phyloP scores from a whole-genome alignment of 371 early-diverging fungal genomes.

The Lichtheimia hyalospora region DNA sequence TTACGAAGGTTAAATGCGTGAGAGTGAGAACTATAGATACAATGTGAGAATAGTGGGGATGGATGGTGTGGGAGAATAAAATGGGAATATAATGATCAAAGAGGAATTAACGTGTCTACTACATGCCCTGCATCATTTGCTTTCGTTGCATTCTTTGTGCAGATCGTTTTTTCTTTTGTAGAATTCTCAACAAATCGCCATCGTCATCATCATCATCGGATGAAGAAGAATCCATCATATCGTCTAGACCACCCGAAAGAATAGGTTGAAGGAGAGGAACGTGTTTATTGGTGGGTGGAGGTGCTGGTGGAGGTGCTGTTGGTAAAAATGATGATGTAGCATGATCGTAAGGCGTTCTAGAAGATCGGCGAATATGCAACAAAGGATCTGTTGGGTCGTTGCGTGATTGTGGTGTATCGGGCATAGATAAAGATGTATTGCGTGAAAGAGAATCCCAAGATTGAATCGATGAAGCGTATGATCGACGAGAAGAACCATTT shows the following conservation, averaged over 20 bases:
- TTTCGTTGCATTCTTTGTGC: constrained; percentile 12
- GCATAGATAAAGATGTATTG: constrained; percentile 14
- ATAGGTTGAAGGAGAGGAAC: constrained; percentile 5
- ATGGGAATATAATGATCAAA: not conserved
- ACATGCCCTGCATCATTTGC: not conserved
- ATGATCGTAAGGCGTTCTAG: not conserved
- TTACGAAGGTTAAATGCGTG: too few relatives aligned
- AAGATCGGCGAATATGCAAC: not conserved
- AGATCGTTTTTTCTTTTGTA: constrained; percentile 25
- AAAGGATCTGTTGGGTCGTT: not conserved
- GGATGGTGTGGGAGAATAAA: too few relatives aligned
- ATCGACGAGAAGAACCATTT: constrained; percentile 29
- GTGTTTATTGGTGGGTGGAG: not conserved
- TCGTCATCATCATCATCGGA: constrained; percentile 28
- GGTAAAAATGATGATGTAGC: not conserved
- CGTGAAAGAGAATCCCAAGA: constrained; percentile 29
- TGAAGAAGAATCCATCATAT: constrained; percentile 11
- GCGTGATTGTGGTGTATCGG: constrained; percentile 2
- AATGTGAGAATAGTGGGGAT: too few relatives aligned
- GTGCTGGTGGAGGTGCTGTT: not conserved
- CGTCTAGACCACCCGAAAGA: not conserved
- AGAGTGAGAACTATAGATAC: too few relatives aligned
- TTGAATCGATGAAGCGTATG: constrained; percentile 27
- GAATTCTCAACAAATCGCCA: constrained; percentile 22
- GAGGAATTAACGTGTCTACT: not conserved